These are phyloP conservation scores for Pythium brachiatum DNA, from an alignment of 352 stramenopile species.

Conservation along the genomic window DNA sequence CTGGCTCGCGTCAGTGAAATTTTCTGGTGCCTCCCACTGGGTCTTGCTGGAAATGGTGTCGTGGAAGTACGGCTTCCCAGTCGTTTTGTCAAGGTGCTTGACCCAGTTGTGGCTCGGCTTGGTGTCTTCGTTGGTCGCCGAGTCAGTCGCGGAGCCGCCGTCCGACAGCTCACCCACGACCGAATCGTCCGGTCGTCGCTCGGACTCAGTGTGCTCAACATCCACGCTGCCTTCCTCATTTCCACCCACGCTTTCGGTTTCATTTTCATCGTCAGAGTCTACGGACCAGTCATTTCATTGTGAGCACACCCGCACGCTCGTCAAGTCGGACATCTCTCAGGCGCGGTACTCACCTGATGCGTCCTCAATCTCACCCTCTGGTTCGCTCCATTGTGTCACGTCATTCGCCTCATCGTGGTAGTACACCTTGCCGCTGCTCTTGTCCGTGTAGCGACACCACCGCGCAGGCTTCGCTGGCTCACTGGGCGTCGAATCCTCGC, in stretches of 20 bases:
- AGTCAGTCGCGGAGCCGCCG: neutral
- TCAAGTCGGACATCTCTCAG: neutral
- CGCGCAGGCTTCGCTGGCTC: slow-evolving; percentile 21
- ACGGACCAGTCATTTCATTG: neutral
- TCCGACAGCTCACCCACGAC: neutral
- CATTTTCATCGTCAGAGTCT: neutral
- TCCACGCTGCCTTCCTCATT: slow-evolving; percentile 9
- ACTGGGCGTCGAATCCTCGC: neutral
- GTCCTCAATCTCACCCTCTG: slow-evolving; percentile 38
- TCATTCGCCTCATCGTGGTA: slow-evolving; percentile 75
- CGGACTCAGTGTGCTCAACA: neutral
- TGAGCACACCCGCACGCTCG: neutral
- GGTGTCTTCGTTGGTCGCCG: neutral
- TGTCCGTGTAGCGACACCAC: slow-evolving; percentile 68
- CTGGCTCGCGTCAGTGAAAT: slow-evolving; percentile 38
- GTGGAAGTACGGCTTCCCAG: slow-evolving; percentile 74
- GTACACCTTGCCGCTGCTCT: slow-evolving; percentile 54
- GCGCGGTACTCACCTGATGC: slow-evolving; percentile 21
- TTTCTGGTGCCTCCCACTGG: slow-evolving; percentile 65
- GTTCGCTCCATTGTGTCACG: slow-evolving; percentile 72
- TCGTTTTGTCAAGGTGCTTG: slow-evolving; percentile 66
- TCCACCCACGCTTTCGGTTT: slow-evolving; percentile 27
- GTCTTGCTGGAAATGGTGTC: slow-evolving; percentile 59
- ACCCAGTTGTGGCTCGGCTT: slow-evolving; percentile 39
- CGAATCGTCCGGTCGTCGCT: neutral